phyloP scores from a whole-genome alignment of 2,329 filamentous ascomycete species.

The Stachybotrys elegans region DNA sequence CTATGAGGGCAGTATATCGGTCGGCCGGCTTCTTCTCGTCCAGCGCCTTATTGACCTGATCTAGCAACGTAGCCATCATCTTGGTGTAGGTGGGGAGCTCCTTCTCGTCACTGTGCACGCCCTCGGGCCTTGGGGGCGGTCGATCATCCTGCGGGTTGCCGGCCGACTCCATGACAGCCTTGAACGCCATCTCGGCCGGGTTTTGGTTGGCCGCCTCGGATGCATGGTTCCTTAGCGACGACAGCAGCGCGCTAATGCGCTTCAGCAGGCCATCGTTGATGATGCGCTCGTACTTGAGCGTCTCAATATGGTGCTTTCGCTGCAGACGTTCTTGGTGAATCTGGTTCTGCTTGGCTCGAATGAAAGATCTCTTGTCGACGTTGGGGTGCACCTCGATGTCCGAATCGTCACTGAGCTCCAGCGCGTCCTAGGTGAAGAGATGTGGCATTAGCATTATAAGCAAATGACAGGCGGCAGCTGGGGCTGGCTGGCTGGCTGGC shows the following conservation, averaged over 20 bases:
- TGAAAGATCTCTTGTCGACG: constrained; percentile 97
- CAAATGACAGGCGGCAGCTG: no score
- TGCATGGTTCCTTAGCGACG: constrained; percentile 68
- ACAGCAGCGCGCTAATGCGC: constrained; percentile 76
- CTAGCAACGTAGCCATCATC: constrained; percentile 96
- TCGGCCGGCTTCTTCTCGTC: constrained; percentile 69
- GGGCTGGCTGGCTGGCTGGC: no score
- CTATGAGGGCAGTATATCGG: constrained; percentile 69
- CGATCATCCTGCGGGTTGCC: constrained; percentile 68
- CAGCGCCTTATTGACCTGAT: constrained; percentile 82
- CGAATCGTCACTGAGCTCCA: constrained; percentile 97
- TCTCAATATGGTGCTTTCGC: constrained; percentile 83
- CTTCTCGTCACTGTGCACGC: constrained; percentile 70
- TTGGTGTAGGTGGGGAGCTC: constrained; percentile 81
- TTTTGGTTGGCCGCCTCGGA: constrained; percentile 59
- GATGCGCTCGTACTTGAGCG: constrained; percentile 84
- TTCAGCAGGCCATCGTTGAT: constrained; percentile 88
- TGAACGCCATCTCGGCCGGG: constrained; percentile 81
- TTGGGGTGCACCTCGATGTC: constrained; percentile 98
- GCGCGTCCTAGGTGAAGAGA: constrained; percentile 66
- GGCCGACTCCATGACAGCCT: constrained; percentile 78
- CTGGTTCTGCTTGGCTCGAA: constrained; percentile 94
- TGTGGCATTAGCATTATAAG: constrained; percentile 11
- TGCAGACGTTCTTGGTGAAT: constrained; percentile 89
- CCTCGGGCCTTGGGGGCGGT: constrained; percentile 69